Base-by-base conservation (phyloP, 179 eudicot genomes). In the Pouteria campechiana region DNA sequence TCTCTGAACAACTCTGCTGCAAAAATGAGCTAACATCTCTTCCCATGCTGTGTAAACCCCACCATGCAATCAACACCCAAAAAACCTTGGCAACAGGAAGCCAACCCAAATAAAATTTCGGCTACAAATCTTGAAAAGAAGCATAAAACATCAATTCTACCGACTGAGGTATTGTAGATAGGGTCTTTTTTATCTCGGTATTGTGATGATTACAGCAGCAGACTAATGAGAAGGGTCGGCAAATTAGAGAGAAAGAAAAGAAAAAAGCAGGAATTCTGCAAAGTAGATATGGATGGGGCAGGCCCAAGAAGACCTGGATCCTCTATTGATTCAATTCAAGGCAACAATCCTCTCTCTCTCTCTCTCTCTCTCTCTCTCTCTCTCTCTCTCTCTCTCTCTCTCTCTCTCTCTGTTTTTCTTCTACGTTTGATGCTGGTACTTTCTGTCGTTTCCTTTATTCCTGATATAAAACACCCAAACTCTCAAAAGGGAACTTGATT, bases 401-500 rank as follows among this genome's bases (percentile, higher is more conserved):
- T 3, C 1, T 23, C 1, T 1, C 32, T 6, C 21, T 23, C 6
- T 32, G 32, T 30, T 23, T 19, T 25, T 16, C 11, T 47, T 40
- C 29, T 4, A 37, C n/a, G 35, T 21, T 19, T 55, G 39, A 50
- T 34, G 29, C 40, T 36, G 18, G 60, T 55, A 40, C 62, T 55
- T 54, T 67, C 47, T 65, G 77, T 70, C 74, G 63, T 41, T 58
- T 58, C 58, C 49, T 23, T 55, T 36, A 48, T 48, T 70, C 44
- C 60, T 69, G 70, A 55, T 50, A 67, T 50, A 69, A 69, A 72
- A 72, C 60, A 63, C 83, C 77, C 79, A 79, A 72, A 79, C 65
- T 58, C 64, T 58, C 58, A 66, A 55, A 19, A 57, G 30, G 57
- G 64, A 38, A 31, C 33, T 59, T 67, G 64, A 57, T 65, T 61